Evolutionary conservation across 2,329 filamentous ascomycete genomes (phyloP).

Genomic region (Apiospora hydei): DNA sequence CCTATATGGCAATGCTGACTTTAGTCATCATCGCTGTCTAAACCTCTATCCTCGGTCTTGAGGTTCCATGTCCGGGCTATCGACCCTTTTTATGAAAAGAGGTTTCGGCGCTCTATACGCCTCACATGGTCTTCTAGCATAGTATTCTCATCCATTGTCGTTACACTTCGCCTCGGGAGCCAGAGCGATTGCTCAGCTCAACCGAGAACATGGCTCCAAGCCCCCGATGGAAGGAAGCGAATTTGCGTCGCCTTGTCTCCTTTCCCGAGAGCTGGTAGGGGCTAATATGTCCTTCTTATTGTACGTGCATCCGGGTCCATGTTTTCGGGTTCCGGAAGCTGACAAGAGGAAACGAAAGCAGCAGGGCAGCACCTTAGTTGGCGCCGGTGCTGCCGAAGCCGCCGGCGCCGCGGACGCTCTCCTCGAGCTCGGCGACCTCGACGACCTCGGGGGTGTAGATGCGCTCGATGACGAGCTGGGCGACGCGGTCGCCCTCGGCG

Average conservation of each 20-base stretch:
- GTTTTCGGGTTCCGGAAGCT: neutral
- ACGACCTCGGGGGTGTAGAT: constrained; percentile 92
- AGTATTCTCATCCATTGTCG: neutral
- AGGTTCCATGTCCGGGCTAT: neutral
- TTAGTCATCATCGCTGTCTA: neutral
- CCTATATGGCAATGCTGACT: neutral
- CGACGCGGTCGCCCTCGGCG: constrained; percentile 86
- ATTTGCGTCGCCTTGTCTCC: too few species aligned
- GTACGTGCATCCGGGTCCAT: neutral
- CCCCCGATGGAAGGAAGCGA: neutral
- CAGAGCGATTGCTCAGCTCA: neutral
- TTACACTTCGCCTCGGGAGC: neutral
- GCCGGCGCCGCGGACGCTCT: constrained; percentile 88
- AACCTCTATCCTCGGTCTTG: neutral
- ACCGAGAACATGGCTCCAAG: neutral
- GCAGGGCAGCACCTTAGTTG: constrained; percentile 32
- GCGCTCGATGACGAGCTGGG: constrained; percentile 91
- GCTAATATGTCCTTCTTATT: neutral
- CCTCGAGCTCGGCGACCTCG: constrained; percentile 88
- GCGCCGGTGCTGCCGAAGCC: constrained; percentile 89
- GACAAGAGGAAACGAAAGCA: neutral
- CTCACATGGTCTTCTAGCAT: neutral
- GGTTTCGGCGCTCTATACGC: neutral
- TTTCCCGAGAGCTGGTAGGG: too few species aligned
- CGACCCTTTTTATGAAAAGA: neutral